These are phyloP conservation scores for Rhizophora apiculata DNA, from an alignment of 345 rosid genomes.

Conservation along the genomic window DNA sequence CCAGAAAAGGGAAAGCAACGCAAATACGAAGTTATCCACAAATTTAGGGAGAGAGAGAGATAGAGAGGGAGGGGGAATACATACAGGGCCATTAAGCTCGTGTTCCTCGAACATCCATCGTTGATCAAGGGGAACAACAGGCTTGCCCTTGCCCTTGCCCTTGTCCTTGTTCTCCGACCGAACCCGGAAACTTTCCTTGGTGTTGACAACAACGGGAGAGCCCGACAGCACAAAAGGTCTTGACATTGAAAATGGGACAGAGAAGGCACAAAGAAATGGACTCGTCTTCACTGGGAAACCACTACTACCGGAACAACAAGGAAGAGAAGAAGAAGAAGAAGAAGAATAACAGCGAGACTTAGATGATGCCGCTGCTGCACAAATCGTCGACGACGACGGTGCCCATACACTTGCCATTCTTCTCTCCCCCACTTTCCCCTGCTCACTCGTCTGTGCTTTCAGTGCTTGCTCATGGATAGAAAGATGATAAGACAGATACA, in stretches of 20 bases:
- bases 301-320: background rate
- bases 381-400: background rate
- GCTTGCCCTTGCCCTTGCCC: background rate
- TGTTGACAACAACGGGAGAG: background rate
- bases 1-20: background rate
- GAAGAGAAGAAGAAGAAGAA: background rate
- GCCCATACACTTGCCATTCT: slow-evolving; percentile 15
- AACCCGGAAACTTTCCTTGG: slow-evolving; percentile 9
- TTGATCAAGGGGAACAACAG: slow-evolving; percentile 29
- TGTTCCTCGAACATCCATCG: slow-evolving; percentile 34
- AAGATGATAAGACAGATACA: too few species aligned
- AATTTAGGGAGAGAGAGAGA: background rate
- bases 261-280: background rate
- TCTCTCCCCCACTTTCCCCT: background rate
- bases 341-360: too few species aligned
- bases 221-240: background rate
- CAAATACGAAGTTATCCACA: too few species aligned
- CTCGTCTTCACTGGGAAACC: background rate
- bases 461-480: too few species aligned
- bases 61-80: background rate
- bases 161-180: slow-evolving; percentile 15
- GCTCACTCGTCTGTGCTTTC: background rate
- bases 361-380: background rate
- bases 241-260: background rate
- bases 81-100: slow-evolving; percentile 33